Conservation (phyloP, 306 rosid species). For the Trifolium fragiferum region DNA sequence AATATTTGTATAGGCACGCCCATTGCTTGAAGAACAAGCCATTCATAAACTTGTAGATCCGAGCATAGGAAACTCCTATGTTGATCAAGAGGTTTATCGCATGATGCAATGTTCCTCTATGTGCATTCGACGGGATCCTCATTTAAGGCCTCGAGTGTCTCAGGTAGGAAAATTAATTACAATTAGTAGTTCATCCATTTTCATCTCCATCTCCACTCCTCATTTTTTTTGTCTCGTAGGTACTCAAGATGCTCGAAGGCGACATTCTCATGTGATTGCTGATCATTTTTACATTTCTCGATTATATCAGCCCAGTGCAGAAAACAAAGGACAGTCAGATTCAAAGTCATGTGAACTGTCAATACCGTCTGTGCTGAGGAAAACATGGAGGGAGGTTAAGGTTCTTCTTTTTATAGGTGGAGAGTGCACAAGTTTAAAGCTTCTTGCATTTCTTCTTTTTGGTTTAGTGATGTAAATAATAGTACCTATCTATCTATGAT, state of each 20-base stretch:
- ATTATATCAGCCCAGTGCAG: neutral
- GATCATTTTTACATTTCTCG: conserved; percentile 23
- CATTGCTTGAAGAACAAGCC: conserved; percentile 68
- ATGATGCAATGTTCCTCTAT: conserved; percentile 82
- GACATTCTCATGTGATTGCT: conserved; percentile 57
- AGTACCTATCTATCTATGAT: neutral
- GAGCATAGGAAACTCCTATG: conserved; percentile 55
- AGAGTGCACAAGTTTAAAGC: conserved; percentile 1
- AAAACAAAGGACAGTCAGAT: conserved; percentile 13
- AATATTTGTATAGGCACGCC: conserved; percentile 69
- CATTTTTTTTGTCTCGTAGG: conserved; percentile 51
- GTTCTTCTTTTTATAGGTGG: neutral
- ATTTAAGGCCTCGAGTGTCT: conserved; percentile 88
- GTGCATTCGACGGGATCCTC: conserved; percentile 76
- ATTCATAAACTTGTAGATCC: conserved; percentile 75
- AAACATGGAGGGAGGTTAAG: neutral
- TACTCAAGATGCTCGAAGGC: conserved; percentile 90
- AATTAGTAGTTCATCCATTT: neutral
- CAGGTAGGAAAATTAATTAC: conserved; percentile 58
- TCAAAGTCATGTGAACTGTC: too few relatives aligned
- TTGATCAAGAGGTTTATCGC: conserved; percentile 63
- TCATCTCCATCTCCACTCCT: conserved; percentile 21
- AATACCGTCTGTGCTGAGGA: neutral
- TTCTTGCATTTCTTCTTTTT: neutral
- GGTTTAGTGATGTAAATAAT: conserved; percentile 29